phyloP scores from a whole-genome alignment of 1,139 yeast species.

The Candida sp. region DNA sequence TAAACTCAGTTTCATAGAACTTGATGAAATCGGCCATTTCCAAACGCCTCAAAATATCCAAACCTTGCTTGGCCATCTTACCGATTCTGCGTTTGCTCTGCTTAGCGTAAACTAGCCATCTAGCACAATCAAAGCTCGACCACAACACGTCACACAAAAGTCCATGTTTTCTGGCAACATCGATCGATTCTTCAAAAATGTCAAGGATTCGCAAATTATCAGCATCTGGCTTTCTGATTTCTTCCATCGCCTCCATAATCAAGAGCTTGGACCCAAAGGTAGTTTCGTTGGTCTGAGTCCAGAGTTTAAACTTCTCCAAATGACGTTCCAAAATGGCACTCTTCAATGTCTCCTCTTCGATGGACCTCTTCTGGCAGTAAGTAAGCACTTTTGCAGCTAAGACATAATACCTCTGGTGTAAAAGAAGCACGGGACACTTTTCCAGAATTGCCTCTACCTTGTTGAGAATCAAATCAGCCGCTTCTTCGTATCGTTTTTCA shows the following conservation, averaged over 20 bases:
- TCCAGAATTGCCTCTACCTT: slow-evolving; percentile 19
- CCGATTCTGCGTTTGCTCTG: slow-evolving; percentile 22
- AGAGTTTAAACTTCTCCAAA: slow-evolving; percentile 24
- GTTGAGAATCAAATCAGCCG: slow-evolving; percentile 21
- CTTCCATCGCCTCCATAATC: slow-evolving; percentile 36
- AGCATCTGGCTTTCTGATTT: slow-evolving; percentile 17
- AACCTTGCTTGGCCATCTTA: slow-evolving; percentile 23
- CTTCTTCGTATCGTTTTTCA: slow-evolving; percentile 24
- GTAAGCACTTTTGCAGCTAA: slow-evolving; percentile 20
- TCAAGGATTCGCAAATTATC: slow-evolving; percentile 46
- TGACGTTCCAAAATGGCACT: slow-evolving; percentile 17
- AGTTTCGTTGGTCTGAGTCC: slow-evolving; percentile 38
- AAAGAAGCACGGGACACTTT: slow-evolving; percentile 25
- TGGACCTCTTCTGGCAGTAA: slow-evolving; percentile 1
- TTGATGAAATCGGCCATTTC: slow-evolving; percentile 19
- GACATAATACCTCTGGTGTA: slow-evolving; percentile 27
- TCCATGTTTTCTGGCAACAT: slow-evolving; percentile 31
- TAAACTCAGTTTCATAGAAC: slow-evolving; percentile 20
- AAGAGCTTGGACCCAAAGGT: slow-evolving; percentile 39
- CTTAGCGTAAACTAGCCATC: slow-evolving; percentile 40
- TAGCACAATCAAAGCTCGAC: slow-evolving; percentile 49
- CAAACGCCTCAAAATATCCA: slow-evolving; percentile 22
- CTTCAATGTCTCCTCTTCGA: slow-evolving; percentile 7
- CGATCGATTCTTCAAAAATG: slow-evolving; percentile 51
- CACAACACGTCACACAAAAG: slow-evolving; percentile 46